Percentiles rank a stretch among this genome's conserved stretches.
phyloP scores from a whole-genome alignment of 257 asterid species.

The Scutellaria baicalensis region DNA sequence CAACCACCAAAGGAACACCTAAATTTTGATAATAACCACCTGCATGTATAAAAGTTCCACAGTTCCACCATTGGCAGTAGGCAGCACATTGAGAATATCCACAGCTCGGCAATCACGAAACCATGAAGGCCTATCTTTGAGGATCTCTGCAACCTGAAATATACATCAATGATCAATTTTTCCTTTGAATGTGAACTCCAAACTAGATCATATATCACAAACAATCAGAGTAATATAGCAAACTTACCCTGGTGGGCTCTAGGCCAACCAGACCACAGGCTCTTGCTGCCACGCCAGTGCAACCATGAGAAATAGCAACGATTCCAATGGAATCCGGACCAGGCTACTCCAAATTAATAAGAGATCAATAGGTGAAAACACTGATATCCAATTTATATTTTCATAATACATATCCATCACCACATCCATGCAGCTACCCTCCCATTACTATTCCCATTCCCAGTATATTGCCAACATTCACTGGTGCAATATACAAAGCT shows the following conservation, averaged over 20 bases:
- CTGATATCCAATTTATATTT: neutral
- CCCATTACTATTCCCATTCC: neutral
- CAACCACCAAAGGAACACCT: neutral
- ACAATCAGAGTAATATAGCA: neutral
- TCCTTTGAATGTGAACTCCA: neutral
- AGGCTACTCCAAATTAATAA: constrained; percentile 43
- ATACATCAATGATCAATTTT: neutral
- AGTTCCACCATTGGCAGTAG: constrained; percentile 96
- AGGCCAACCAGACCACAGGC: constrained; percentile 95
- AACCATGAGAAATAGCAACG: constrained; percentile 88
- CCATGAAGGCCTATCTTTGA: constrained; percentile 91
- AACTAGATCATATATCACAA: neutral
- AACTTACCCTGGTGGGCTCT: constrained; percentile 84
- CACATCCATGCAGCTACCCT: neutral
- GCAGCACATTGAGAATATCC: constrained; percentile 78
- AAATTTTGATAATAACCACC: constrained; percentile 23
- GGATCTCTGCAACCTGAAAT: constrained; percentile 86
- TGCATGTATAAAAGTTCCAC: constrained; percentile 88
- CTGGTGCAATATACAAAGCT: neutral
- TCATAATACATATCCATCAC: neutral
- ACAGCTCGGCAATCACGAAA: constrained; percentile 87
- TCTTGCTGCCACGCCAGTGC: constrained; percentile 97
- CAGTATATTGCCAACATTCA: neutral
- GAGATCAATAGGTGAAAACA: neutral
- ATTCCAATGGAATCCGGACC: constrained; percentile 99